phyloP scores from a whole-genome alignment of 2,329 filamentous ascomycete genomes.

The Fonsecaea erecta region DNA sequence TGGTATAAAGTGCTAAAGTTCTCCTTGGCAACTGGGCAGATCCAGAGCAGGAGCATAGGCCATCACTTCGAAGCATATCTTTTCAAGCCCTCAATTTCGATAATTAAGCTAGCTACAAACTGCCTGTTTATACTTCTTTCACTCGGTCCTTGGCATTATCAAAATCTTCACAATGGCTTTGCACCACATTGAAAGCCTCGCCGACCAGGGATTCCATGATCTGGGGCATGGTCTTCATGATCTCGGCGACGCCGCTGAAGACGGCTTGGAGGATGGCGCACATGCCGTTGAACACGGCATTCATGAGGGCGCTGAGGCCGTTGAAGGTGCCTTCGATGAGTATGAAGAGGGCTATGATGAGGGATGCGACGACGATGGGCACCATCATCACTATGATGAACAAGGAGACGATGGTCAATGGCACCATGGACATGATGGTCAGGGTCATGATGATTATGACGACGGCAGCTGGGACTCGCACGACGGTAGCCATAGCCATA shows the following conservation, averaged over 20 bases:
- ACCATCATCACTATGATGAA: not conserved
- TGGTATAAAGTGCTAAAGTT: not conserved
- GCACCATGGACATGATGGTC: not conserved
- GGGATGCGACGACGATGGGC: not conserved
- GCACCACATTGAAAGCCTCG: not conserved
- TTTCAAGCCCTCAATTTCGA: not conserved
- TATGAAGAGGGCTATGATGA: not conserved
- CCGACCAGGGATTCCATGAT: not conserved
- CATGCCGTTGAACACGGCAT: too few species aligned
- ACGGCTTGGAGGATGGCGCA: not conserved
- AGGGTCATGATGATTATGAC: not conserved
- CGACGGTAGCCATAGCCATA: not conserved
- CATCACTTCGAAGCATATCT: not conserved
- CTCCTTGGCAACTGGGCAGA: not conserved
- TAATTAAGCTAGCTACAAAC: not conserved
- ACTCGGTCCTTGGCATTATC: not conserved
- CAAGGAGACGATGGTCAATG: not conserved
- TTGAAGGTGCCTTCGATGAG: not conserved
- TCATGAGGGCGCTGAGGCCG: not conserved
- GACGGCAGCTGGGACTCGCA: not conserved
- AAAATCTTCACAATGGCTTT: not conserved
- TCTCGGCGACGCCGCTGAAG: not conserved
- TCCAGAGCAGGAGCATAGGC: not conserved
- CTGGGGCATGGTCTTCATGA: not conserved
- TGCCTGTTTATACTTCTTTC: not conserved